These are phyloP conservation scores for Podospora sp. DNA, from an alignment of 495 filamentous ascomycete species.

Conservation along the genomic window DNA sequence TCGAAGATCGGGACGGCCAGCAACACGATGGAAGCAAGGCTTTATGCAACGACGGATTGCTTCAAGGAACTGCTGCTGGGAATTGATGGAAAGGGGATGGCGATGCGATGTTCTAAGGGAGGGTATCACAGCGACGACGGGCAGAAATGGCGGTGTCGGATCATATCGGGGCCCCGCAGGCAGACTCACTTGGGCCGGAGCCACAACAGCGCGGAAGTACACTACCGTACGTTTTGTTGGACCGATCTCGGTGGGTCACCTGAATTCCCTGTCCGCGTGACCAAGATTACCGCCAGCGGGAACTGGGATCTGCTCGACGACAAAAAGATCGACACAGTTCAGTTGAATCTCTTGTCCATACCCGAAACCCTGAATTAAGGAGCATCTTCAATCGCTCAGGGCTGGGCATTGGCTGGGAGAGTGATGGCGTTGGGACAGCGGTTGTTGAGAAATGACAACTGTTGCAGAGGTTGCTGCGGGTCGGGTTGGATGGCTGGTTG, in stretches of 20 bases:
- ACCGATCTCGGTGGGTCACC: slow-evolving; percentile 33
- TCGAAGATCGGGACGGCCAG: not conserved
- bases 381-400: not conserved
- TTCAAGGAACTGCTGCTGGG: not conserved
- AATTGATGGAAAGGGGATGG: not conserved
- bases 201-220: not conserved
- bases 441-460: not conserved
- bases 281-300: slow-evolving; percentile 12
- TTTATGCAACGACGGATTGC: not conserved
- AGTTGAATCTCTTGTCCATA: not conserved
- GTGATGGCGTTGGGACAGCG: not conserved
- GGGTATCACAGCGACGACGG: slow-evolving; percentile 2
- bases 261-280: slow-evolving; percentile 26
- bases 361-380: not conserved
- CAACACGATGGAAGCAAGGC: slow-evolving; percentile 1
- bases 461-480: not conserved
- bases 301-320: slow-evolving; percentile 2
- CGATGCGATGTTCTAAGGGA: not conserved
- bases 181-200: not conserved
- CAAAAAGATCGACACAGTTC: not conserved
- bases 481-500: not conserved
- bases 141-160: slow-evolving; percentile 34
- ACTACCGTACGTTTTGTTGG: slow-evolving; percentile 16
- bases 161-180: slow-evolving; percentile 4
- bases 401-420: not conserved